Evolutionary conservation across 768 basidiomycete genomes (phyloP), one percentile per base, ranked within the genome.

Genomic region (Hericium coralloides): DNA sequence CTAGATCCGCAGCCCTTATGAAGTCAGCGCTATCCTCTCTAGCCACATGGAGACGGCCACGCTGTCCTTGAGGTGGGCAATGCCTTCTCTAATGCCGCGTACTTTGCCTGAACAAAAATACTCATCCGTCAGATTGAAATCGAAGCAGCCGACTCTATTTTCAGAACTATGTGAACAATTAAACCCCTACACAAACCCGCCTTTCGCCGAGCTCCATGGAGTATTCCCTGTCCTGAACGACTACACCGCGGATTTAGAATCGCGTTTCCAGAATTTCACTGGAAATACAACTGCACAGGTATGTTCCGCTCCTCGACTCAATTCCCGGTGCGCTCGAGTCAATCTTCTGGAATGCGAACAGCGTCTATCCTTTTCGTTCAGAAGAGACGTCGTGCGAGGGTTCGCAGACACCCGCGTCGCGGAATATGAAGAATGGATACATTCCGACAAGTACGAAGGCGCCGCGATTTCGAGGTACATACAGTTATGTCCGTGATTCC

Each of bases 341-440:
- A 31, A 31, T 31, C 4, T 9, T 9, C 31, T 31, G 52, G 58
- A 45, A 25, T n/a, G 52, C 56, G 38, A 62, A 56, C 36, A 53
- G 15, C 81, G 74, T 62, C 2, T 9, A 31, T 31, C 31, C 8
- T 31, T 45, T 45, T 20, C 20, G 43, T 67, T 77, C 43, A 73
- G 78, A 38, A 62, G 76, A 38, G 79, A 83, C 55, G 79, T 88
- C 49, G 78, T 80, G 3, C 76, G 88, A 60, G 87, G 87, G 2
- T 76, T 88, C 62, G 72, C 78, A 8, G 60, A 69, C 23, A 56
- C 66, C 5, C 69, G 70, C 17, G 62, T 73, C 18, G 59, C 59
- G 15, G 62, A 65, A 2, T 82, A 79, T 61, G 66, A 76, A 20
- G 67, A 66, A 14, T 77, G 77, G 78, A 65, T n/a, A 59, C 68